phyloP scores from a whole-genome alignment of 2,329 filamentous ascomycete genomes.

The Curvularia sp. region DNA sequence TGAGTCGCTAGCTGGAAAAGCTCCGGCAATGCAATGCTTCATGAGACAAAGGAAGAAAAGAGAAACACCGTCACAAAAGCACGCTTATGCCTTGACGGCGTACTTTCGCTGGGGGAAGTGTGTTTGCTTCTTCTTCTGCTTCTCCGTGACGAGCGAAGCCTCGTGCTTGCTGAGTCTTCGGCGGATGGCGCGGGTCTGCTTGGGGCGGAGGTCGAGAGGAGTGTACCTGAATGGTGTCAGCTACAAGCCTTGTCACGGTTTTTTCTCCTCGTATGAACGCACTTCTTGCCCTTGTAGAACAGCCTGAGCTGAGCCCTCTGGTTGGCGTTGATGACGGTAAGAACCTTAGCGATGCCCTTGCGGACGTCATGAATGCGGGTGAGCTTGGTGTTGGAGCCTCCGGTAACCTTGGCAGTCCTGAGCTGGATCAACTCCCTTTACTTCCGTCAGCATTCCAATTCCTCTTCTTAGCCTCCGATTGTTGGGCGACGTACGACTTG shows the following conservation, averaged over 20 bases:
- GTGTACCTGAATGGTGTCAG: conserved; percentile 66
- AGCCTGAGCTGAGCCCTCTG: conserved; percentile 91
- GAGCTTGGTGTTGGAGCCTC: conserved; percentile 92
- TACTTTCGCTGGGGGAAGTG: conserved; percentile 99
- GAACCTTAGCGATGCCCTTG: conserved; percentile 98
- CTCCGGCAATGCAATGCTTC: conserved; percentile 54
- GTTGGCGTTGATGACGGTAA: conserved; percentile 99
- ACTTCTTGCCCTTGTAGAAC: conserved; percentile 99
- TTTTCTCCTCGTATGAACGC: conserved; percentile 28
- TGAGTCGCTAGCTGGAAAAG: conserved; percentile 49
- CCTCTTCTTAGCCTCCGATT: conserved; percentile 8
- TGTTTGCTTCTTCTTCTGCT: conserved; percentile 92
- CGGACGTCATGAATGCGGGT: conserved; percentile 85
- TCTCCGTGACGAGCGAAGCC: conserved; percentile 81
- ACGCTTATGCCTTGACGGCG: conserved; percentile 84
- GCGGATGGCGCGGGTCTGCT: conserved; percentile 98
- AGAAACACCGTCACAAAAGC: conserved; percentile 40
- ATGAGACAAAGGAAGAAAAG: conserved; percentile 50
- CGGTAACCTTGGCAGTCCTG: conserved; percentile 96
- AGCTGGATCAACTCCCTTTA: conserved; percentile 84
- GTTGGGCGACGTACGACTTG: conserved; percentile 46
- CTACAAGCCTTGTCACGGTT: conserved; percentile 5
- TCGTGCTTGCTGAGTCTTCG: conserved; percentile 94
- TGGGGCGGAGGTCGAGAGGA: conserved; percentile 96
- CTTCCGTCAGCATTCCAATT: conserved; percentile 42